Evolutionary conservation across 768 basidiomycete species (phyloP), one percentile per base, ranked within the genome.

Genomic region (Lactifluus subvellereus): DNA sequence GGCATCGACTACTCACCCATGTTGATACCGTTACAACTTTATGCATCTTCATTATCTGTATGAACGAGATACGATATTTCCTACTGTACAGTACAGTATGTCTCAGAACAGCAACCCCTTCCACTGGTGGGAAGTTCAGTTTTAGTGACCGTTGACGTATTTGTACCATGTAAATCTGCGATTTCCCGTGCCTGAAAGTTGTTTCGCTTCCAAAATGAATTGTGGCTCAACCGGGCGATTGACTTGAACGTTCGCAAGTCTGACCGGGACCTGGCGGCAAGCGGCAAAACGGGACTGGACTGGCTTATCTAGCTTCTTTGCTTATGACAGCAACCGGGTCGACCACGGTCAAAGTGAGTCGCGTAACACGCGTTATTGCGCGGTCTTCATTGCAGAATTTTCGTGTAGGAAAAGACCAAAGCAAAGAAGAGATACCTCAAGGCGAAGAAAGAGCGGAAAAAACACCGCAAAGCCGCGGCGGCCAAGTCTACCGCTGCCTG

Each of bases 371-470:
- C 47, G 45, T 8, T 35, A 27, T 18, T 22, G 6, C 33, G 16
- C 8, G 27, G 14, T 55, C 22, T 37, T 62, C 35, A 57, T 33
- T 14, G 9, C 49, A 40, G 10, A 6, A 27, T 54, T 27, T 37
- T 27, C 33, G 32, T 20, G 45, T 67, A 85, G 80, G 71, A 71
- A 50, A 88, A 88, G 75, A 89, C 89, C 1, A 86, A 81, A 60
- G 86, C 88, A 1, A 89, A 91, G 72, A 74, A 83, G 67, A 77
- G 85, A 62, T 91, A 93, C 71, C 76, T 91, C 48, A 85, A 82
- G 70, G 83, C 83, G 54, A 93, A 93, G 75, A 84, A 83, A 66
- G 79, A 82, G 55, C 79, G 86, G 59, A 80, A 82, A 71, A 89
- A 87, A 74, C 77, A 74, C 54, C 74, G 75, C 62, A 80, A 77